Evolutionary conservation across 441 rosid genomes (phyloP), one percentile per base, ranked within the genome.

Genomic region (Syzygium syzygioides): DNA sequence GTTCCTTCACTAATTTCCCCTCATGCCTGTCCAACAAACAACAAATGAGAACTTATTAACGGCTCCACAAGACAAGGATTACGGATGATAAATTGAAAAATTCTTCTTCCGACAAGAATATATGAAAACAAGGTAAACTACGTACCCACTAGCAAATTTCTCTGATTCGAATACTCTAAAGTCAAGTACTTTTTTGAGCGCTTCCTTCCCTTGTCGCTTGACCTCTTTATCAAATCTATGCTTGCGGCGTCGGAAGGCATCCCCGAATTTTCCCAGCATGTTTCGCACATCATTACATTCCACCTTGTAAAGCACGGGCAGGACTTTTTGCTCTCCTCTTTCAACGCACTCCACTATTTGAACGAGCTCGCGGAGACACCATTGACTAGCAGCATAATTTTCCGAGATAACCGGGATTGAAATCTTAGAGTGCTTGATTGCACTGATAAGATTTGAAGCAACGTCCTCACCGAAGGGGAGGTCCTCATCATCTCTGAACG

Each of bases 211-310:
- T 0, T 28, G 7, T 28, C 13, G 66, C 66, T 5, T 60, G 32
- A 60, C 32, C 2, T 60, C 17, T 17, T 60, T 15, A 3, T 60
- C 2, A 1, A 60, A 60, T 0, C 0, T 0, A 13, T 28, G 1
- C 66, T 1, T 28, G 5, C 8, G 0, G 17, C 17, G 28, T 60
- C 14, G 0, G 32, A 60, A 60, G 66, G 32, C 66, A 30, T 60
- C 0, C 13, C 66, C 66, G 28, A 60, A 60, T 0, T 0, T 2
- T 30, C 66, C 66, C 32, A 5, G 14, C 0, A 59, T 5, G 2
- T 5, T 15, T 60, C 0, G 2, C 66, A 60, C 8, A 3, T 60
- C 68, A 0, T 60, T 0, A 17, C 30, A 7, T 60, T 1, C 6
- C 66, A 28, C 66, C 32, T 60, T 60, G 66, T 60, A 60, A 13